Evolutionary conservation across 345 rosid species (phyloP), one percentile per base, ranked within the genome.

Genomic region (Eucalyptus marginata): DNA sequence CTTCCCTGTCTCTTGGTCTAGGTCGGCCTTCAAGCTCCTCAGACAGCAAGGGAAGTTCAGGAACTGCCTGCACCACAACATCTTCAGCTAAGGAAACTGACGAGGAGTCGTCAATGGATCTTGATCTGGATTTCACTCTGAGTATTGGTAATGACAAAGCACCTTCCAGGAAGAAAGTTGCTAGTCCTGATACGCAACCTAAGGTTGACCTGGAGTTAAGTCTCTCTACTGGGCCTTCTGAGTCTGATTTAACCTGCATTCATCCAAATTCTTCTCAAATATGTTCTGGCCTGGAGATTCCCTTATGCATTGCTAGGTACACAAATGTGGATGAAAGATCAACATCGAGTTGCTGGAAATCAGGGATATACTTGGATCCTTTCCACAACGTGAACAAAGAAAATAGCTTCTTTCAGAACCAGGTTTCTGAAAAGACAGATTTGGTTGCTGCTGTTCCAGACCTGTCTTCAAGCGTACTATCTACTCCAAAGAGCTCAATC

Each of bases 11-110:
- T 80, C 98, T 97, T 88, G 95, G 97, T 88, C 92, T 98, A 27
- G 97, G 98, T 66, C 92, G 91, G 66, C 90, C 97, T 11, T 88
- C 97, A 22, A 96, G 99, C 92, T 97, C 99, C 80, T 97, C 99
- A 12, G 98, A 98, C 90, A 97, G 98, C 91, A 96, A 96, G 92
- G 98, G 94, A 80, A 97, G 99, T 91, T 94, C 98, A 4, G 94
- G 94, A 80, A 95, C 98, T 91, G 98, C 94, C 89, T 95, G 94
- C 90, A 94, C 96, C 49, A 91, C 95, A 50, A 89, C 93, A 90
- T 96, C 98, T 87, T 96, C 99, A 49, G 97, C 98, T 71, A 97
- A 95, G 93, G 99, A 96, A 94, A 95, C 93, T 86, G 98, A 96
- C 44, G 99, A 94, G 88, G 99, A 94, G 91, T 96, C 97, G 36